phyloP scores from a whole-genome alignment of 371 early-diverging fungal genomes.

The Polyrhizophydium stewartii region DNA sequence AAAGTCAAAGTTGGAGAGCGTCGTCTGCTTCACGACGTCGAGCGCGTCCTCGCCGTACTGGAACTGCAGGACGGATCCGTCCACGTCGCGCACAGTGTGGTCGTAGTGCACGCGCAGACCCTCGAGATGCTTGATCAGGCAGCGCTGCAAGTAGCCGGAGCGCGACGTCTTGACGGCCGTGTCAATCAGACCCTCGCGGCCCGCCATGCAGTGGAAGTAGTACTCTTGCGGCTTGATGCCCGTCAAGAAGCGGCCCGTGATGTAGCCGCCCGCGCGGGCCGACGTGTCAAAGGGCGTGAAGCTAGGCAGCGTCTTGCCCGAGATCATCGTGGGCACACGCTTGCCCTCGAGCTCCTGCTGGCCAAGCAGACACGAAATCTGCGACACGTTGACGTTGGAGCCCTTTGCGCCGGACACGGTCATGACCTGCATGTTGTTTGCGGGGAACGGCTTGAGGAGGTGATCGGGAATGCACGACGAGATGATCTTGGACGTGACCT shows the following conservation, averaged over 20 bases:
- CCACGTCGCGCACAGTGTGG: slow-evolving; percentile 91
- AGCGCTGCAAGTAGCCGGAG: slow-evolving; percentile 99
- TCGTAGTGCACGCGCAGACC: slow-evolving; percentile 96
- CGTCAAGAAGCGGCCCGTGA: slow-evolving; percentile 98
- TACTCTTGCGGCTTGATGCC: slow-evolving; percentile 95
- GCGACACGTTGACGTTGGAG: slow-evolving; percentile 95
- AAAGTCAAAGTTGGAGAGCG: slow-evolving; percentile 88
- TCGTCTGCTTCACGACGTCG: slow-evolving; percentile 94
- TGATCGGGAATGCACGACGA: slow-evolving; percentile 78
- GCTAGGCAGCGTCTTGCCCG: slow-evolving; percentile 96
- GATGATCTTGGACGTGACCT: slow-evolving; percentile 79
- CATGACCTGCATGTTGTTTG: slow-evolving; percentile 99
- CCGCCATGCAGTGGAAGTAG: slow-evolving; percentile 94
- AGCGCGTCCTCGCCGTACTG: slow-evolving; percentile 99
- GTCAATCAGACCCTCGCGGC: slow-evolving; percentile 99
- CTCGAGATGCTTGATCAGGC: slow-evolving; percentile 99
- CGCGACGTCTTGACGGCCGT: slow-evolving; percentile 99
- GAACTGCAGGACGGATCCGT: slow-evolving; percentile 97
- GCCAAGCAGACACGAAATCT: slow-evolving; percentile 98
- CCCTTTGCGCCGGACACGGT: slow-evolving; percentile 99
- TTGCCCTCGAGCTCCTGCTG: slow-evolving; percentile 99
- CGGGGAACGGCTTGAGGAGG: slow-evolving; percentile 83
- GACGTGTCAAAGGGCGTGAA: slow-evolving; percentile 86
- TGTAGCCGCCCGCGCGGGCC: slow-evolving; percentile 96
- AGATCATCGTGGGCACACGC: slow-evolving; percentile 98